Evolutionary conservation across 2,329 filamentous ascomycete species (phyloP), one percentile per base, ranked within the genome.

Genomic region (Drechmeria coniospora): DNA sequence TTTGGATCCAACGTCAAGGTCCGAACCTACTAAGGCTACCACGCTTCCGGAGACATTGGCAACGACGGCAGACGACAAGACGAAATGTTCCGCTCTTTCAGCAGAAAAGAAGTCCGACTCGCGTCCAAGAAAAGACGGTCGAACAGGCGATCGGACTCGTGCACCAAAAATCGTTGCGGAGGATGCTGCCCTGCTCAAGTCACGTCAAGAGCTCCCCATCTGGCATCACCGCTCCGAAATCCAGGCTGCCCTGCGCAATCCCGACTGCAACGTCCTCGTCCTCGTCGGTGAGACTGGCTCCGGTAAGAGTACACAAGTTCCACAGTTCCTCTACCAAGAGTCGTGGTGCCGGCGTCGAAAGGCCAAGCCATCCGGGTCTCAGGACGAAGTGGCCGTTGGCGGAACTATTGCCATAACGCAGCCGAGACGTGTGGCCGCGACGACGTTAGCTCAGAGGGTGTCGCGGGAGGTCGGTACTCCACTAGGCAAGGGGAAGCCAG

Each of bases 231-330:
- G 71, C 26, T 60, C 74, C 19, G 65, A 76, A 15, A 92, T 94
- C 27, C 71, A 73, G 20, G 46, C 61, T 11, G 61, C 68, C 2
- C 55, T 93, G 6, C 59, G 59, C 9, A 42, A 46, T 5, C 27
- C 38, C 11, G 56, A 69, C 19, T 74, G 71, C 35, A 71, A 92
- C 43, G 71, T 93, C 1, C 67, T 98, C 28, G 64, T 98, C 0
- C 59, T 98, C 10, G 78, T 90, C 3, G 87, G 87, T 57, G 87
- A 95, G 51, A 98, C 90, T 0, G 90, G 90, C 49, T 92, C 82
- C 10, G 90, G 90, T 47, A 98, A 98, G 56, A 92, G 81, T 58
- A 98, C 90, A 0, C 90, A 98, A 53, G 76, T 94, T 0, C 87
- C 90, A 0, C 90, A 95, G 45, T 94, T 93, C 36, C 59, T 98